phyloP scores from a whole-genome alignment of 169 alveolate genomes.

The Plasmodium fragile region DNA sequence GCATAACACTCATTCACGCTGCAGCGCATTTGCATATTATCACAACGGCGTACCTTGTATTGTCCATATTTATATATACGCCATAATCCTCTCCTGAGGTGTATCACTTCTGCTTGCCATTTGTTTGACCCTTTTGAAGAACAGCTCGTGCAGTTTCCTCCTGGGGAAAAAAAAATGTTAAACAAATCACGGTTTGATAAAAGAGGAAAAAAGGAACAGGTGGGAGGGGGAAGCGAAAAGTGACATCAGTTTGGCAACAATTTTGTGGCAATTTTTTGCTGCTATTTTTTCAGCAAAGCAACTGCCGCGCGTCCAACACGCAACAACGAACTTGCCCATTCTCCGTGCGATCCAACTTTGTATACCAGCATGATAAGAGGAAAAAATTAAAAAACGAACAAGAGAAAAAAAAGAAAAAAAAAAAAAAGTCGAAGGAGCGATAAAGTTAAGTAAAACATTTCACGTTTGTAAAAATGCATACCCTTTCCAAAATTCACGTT shows the following conservation, averaged over 20 bases:
- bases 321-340: not conserved
- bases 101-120: not conserved
- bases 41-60: not conserved
- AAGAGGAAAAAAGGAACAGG: not conserved
- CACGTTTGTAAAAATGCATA: not conserved
- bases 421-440: not conserved
- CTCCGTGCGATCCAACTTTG: not conserved
- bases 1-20: not conserved
- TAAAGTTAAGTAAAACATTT: conserved; percentile 1
- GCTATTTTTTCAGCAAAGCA: not conserved
- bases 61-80: not conserved
- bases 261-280: not conserved
- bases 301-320: not conserved
- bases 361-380: not conserved
- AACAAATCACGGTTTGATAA: not conserved
- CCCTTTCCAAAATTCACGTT: not conserved
- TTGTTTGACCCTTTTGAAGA: not conserved
- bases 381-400: not conserved
- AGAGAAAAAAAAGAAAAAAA: not conserved
- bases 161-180: not conserved
- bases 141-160: not conserved
- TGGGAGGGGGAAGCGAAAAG: not conserved
- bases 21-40: not conserved
- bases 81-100: not conserved
- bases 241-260: not conserved